A percentile compares a stretch with the other conserved stretches of the same genome.
Conservation (phyloP, 495 filamentous ascomycete genomes). For the Penicillium argentinense region DNA sequence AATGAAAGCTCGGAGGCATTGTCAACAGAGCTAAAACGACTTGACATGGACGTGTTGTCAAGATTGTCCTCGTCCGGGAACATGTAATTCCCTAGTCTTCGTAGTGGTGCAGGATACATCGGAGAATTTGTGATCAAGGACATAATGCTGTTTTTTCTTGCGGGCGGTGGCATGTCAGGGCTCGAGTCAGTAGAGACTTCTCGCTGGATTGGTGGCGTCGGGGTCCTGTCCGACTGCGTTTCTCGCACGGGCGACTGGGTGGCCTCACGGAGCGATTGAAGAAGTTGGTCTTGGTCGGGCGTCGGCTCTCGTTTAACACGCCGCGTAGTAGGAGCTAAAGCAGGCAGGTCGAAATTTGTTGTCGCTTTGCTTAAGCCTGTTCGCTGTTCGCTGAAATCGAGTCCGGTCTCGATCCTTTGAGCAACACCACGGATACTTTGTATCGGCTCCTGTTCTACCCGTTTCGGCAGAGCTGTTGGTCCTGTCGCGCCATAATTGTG, state of each 20-base stretch:
- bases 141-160: slow-evolving; percentile 15
- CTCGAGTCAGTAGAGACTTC: slow-evolving; percentile 38
- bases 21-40: slow-evolving; percentile 30
- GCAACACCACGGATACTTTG: slow-evolving; percentile 27
- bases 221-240: slow-evolving; percentile 34
- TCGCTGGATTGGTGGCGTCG: slow-evolving; percentile 39
- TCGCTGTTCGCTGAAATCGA: neutral
- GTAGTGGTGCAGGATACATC: slow-evolving; percentile 37
- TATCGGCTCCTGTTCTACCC: slow-evolving; percentile 16
- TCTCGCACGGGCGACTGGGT: slow-evolving; percentile 19
- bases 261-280: slow-evolving; percentile 30
- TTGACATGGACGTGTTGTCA: slow-evolving; percentile 22
- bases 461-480: slow-evolving; percentile 27
- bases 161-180: slow-evolving; percentile 24
- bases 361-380: no score
- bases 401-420: slow-evolving; percentile 21
- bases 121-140: slow-evolving; percentile 22
- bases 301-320: slow-evolving; percentile 37
- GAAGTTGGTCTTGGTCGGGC: slow-evolving; percentile 42
- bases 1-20: slow-evolving; percentile 41
- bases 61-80: slow-evolving; percentile 10
- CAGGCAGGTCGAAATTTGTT: no score
- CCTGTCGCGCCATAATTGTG: slow-evolving; percentile 36
- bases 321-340: neutral
- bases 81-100: slow-evolving; percentile 11